phyloP scores from a whole-genome alignment of 352 stramenopile genomes.

The Pythium phragmitis region DNA sequence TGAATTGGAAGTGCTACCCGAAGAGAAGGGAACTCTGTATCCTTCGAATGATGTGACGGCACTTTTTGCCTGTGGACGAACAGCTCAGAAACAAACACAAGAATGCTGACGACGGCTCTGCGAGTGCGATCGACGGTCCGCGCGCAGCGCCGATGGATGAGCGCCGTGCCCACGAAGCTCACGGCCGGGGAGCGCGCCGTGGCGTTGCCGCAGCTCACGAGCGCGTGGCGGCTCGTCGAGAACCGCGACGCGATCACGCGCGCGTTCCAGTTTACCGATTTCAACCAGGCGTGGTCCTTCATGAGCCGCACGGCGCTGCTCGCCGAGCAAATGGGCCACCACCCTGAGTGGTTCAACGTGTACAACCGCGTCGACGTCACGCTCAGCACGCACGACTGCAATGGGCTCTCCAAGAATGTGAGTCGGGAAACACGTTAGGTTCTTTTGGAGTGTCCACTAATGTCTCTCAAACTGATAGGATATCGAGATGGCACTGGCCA shows the following conservation, averaged over 20 bases:
- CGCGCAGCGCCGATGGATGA: slow-evolving; percentile 27
- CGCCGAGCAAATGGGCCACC: slow-evolving; percentile 93
- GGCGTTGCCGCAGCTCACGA: slow-evolving; percentile 44
- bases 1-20: too few species aligned
- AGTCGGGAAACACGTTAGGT: slow-evolving; percentile 5
- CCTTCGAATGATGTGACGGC: not conserved
- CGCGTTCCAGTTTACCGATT: slow-evolving; percentile 84
- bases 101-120: slow-evolving; percentile 2
- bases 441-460: not conserved
- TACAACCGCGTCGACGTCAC: slow-evolving; percentile 98
- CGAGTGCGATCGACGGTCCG: slow-evolving; percentile 2
- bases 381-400: slow-evolving; percentile 95
- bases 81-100: not conserved
- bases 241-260: slow-evolving; percentile 81
- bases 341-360: slow-evolving; percentile 99
- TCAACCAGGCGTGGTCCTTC: slow-evolving; percentile 79
- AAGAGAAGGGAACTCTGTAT: too few species aligned
- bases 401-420: slow-evolving; percentile 91
- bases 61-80: not conserved
- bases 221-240: slow-evolving; percentile 49
- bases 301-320: slow-evolving; percentile 74
- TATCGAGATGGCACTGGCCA: slow-evolving; percentile 62
- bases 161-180: slow-evolving; percentile 44
- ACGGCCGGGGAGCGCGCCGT: slow-evolving; percentile 41
- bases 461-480: slow-evolving; percentile 32